Evolutionary conservation across 2,329 filamentous ascomycete genomes (phyloP), one percentile per base, ranked within the genome.

Genomic region (Beauveria scarabaeidicola): DNA sequence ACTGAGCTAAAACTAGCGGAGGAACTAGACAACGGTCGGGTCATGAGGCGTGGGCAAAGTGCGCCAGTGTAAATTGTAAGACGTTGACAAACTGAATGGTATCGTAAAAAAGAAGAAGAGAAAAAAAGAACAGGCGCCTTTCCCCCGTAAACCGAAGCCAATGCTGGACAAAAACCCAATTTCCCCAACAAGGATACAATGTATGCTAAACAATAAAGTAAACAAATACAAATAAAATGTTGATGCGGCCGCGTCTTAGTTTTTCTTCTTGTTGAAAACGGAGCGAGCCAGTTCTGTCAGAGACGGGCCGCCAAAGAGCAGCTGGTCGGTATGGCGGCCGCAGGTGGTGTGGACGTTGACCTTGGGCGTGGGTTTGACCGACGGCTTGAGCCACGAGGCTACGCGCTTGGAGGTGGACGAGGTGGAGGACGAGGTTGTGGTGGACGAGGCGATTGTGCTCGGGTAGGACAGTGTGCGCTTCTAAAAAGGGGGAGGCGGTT

Each of bases 341-440:
- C 81, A 83, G 61, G 80, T 78, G 40, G 79, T 82, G 69, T 81
- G 75, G 46, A 78, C 74, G 62, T 83, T 83, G 64, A 77, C 74
- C 9, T 72, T 74, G 21, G 72, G 74, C n/a, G 72, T 66, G 8
- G 74, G 65, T 64, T 70, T 73, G 64, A 73, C 64, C 60, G 69
- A 69, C 56, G 63, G 63, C 32, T 53, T 59, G 32, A 59, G 57
- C 62, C 72, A 70, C 19, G 72, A 66, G 6, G 67, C 64, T 59
- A 69, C 73, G 60, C 71, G 66, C 47, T 66, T 66, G 43, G 68
- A 66, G 19, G 68, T 63, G 27, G 67, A 64, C 8, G 65, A 59
- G 3, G 63, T 51, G 19, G 68, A 66, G 21, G 64, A 64, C 40
- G 64, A 52, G 40, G 63, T 58, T 15, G 69, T 70, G 21, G 68